Conservation (phyloP, 2,329 filamentous ascomycete species). For the Diaporthe citriasiana region DNA sequence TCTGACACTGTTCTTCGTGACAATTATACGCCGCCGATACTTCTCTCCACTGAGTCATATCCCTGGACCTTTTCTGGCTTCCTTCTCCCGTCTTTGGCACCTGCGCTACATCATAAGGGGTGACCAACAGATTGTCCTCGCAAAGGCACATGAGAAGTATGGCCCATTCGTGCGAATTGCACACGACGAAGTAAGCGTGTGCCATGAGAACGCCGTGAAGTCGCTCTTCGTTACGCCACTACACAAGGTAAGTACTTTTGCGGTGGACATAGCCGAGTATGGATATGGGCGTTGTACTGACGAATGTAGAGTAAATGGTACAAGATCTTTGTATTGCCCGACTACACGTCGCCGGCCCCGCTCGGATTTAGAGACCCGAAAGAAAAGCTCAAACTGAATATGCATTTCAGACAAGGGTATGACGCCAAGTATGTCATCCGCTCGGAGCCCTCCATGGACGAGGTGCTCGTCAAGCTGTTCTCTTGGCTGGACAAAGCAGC, state of each 20-base stretch:
- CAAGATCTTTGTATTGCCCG: conserved; percentile 54
- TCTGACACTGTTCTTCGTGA: background rate
- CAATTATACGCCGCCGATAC: conserved; percentile 48
- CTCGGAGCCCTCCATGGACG: conserved; percentile 42
- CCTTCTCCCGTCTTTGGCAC: conserved; percentile 57
- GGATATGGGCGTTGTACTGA: conserved; percentile 54
- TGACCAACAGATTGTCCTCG: conserved; percentile 53
- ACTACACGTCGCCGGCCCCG: conserved; percentile 46
- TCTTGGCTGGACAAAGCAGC: conserved; percentile 43
- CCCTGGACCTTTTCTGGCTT: conserved; percentile 58
- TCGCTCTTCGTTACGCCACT: conserved; percentile 54
- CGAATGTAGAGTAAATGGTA: conserved; percentile 50
- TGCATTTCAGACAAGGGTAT: conserved; percentile 50
- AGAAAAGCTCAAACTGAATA: conserved; percentile 50
- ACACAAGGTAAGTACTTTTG: conserved; percentile 49
- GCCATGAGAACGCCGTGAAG: conserved; percentile 56
- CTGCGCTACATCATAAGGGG: conserved; percentile 55
- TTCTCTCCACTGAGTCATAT: conserved; percentile 56
- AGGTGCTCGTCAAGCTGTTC: conserved; percentile 41
- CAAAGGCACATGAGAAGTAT: conserved; percentile 55
- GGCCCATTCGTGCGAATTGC: conserved; percentile 58
- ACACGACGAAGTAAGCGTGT: conserved; percentile 59
- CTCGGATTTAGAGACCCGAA: conserved; percentile 54
- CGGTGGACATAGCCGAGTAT: conserved; percentile 48
- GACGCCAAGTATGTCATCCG: conserved; percentile 50